These are phyloP conservation scores for Apiospora malaysiana DNA, from an alignment of 2,329 filamentous ascomycete genomes.

Conservation along the genomic window DNA sequence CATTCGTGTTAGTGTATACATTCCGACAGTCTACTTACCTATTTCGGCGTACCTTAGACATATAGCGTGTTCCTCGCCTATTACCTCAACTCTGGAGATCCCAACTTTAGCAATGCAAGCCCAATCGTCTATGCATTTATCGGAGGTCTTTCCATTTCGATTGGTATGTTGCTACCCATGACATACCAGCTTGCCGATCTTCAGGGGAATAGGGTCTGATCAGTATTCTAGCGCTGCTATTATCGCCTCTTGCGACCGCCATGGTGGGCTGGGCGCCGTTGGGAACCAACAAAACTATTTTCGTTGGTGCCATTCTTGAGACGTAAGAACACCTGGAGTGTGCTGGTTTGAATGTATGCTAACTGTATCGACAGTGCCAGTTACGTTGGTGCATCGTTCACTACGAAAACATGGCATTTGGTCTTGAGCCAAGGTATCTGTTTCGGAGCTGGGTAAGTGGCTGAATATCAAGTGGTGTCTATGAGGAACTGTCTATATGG, in stretches of 20 bases:
- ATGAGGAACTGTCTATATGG: background rate
- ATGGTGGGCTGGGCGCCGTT: slow-evolving; percentile 57
- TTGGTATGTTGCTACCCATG: slow-evolving; percentile 38
- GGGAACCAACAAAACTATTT: slow-evolving; percentile 69
- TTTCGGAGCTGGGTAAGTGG: slow-evolving; percentile 70
- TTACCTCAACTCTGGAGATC: slow-evolving; percentile 56
- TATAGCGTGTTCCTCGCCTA: slow-evolving; percentile 65
- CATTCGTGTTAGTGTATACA: background rate
- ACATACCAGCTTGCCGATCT: background rate
- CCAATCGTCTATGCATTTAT: slow-evolving; percentile 77
- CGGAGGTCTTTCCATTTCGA: slow-evolving; percentile 72
- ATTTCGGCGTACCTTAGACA: slow-evolving; percentile 42
- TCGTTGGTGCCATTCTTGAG: slow-evolving; percentile 69
- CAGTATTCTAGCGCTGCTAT: slow-evolving; percentile 59
- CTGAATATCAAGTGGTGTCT: background rate
- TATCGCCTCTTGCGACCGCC: slow-evolving; percentile 71
- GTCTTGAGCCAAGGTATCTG: slow-evolving; percentile 76
- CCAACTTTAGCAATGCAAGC: slow-evolving; percentile 65
- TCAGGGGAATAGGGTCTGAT: slow-evolving; percentile 26
- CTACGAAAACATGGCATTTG: slow-evolving; percentile 73
- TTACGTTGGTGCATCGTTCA: slow-evolving; percentile 74
- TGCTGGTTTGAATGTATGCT: background rate
- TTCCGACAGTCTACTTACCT: slow-evolving; percentile 1
- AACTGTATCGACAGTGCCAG: slow-evolving; percentile 46
- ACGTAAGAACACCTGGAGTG: slow-evolving; percentile 44